Conservation (phyloP, 2,329 filamentous ascomycete genomes). For the Neocucurbitaria cava region DNA sequence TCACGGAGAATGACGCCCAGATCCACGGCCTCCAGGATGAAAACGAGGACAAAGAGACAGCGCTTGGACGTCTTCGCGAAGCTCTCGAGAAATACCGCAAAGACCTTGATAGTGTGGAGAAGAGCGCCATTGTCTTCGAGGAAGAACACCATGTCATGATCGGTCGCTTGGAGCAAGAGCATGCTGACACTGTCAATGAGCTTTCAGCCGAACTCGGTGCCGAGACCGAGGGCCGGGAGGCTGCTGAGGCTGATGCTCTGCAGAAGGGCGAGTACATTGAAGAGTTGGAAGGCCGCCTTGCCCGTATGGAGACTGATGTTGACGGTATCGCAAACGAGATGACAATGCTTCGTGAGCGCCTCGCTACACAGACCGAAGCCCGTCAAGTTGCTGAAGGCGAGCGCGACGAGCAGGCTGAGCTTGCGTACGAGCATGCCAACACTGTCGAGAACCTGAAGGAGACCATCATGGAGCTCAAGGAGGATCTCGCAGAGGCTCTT, state of each 20-base stretch:
- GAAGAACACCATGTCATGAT: slow-evolving; percentile 47
- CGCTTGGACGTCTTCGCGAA: slow-evolving; percentile 45
- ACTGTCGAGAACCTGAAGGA: slow-evolving; percentile 40
- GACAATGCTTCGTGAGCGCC: slow-evolving; percentile 41
- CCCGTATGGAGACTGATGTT: slow-evolving; percentile 47
- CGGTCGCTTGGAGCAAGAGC: slow-evolving; percentile 48
- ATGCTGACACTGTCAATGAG: slow-evolving; percentile 44
- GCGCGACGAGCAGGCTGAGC: slow-evolving; percentile 45
- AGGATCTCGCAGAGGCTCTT: slow-evolving; percentile 48
- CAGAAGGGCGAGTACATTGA: slow-evolving; percentile 50
- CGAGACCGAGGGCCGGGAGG: slow-evolving; percentile 46
- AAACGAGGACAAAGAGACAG: slow-evolving; percentile 43
- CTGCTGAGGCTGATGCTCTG: slow-evolving; percentile 49
- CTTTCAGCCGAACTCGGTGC: slow-evolving; percentile 47
- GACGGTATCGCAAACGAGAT: slow-evolving; percentile 43
- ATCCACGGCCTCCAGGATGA: slow-evolving; percentile 39
- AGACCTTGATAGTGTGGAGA: slow-evolving; percentile 48
- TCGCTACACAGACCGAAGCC: slow-evolving; percentile 39
- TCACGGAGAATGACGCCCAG: slow-evolving; percentile 36
- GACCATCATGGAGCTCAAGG: slow-evolving; percentile 48
- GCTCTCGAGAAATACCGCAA: slow-evolving; percentile 50
- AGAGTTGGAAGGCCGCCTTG: slow-evolving; percentile 48
- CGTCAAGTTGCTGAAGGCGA: slow-evolving; percentile 48
- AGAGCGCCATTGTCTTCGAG: slow-evolving; percentile 50
- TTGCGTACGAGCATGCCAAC: slow-evolving; percentile 45